phyloP scores from a whole-genome alignment of 208 protist genomes.

The Crithidia mellificae region DNA sequence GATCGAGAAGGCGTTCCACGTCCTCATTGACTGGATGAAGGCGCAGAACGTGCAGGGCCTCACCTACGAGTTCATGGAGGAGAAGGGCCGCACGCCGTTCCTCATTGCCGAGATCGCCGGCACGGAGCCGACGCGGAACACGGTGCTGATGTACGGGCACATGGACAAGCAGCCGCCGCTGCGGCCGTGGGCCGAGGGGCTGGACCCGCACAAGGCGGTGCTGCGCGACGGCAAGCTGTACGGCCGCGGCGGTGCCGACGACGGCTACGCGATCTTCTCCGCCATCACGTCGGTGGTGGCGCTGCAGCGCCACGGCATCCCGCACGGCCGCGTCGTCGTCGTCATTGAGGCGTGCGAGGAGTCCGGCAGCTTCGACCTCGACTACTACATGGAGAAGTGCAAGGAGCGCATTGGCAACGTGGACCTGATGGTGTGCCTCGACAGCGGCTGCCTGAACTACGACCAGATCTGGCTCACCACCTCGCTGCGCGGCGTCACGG shows the following conservation, averaged over 20 bases:
- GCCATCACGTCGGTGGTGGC: slow-evolving; percentile 66
- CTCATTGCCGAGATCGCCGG: slow-evolving; percentile 81
- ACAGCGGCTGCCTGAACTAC: slow-evolving; percentile 94
- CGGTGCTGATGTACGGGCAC: slow-evolving; percentile 95
- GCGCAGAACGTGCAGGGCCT: slow-evolving; percentile 73
- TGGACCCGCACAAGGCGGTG: slow-evolving; percentile 86
- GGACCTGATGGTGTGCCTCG: slow-evolving; percentile 93
- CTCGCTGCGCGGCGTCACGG: slow-evolving; percentile 89
- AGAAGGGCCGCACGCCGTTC: slow-evolving; percentile 81
- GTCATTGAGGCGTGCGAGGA: slow-evolving; percentile 95
- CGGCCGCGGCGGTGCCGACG: slow-evolving; percentile 90
- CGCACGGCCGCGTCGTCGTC: slow-evolving; percentile 83
- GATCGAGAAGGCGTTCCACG: slow-evolving; percentile 81
- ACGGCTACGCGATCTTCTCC: slow-evolving; percentile 89
- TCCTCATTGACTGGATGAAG: slow-evolving; percentile 88
- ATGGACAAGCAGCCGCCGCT: slow-evolving; percentile 97
- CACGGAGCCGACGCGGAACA: slow-evolving; percentile 56
- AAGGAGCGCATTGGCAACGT: slow-evolving; percentile 72
- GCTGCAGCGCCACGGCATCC: slow-evolving; percentile 79
- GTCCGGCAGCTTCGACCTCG: slow-evolving; percentile 82
- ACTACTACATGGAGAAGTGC: slow-evolving; percentile 77
- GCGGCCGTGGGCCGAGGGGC: slow-evolving; percentile 88
- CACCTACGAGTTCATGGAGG: slow-evolving; percentile 74
- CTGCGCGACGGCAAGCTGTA: slow-evolving; percentile 89
- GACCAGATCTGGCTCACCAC: slow-evolving; percentile 95